Evolutionary conservation across 441 rosid genomes (phyloP), one percentile per base, ranked within the genome.

Genomic region (Croton laevigatus): DNA sequence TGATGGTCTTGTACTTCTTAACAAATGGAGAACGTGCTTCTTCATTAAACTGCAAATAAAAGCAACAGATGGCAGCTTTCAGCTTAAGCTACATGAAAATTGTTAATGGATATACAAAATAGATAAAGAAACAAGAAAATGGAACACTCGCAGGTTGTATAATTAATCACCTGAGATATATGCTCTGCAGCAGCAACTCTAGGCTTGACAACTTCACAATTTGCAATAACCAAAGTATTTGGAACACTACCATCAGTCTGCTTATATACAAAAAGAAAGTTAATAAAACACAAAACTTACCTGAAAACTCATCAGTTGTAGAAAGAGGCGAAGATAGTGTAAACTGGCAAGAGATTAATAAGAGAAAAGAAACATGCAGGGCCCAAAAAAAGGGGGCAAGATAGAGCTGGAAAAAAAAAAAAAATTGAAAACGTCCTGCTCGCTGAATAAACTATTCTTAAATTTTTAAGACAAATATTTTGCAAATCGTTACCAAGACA

Each of bases 231-330:
- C 73, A 95, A 80, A 55, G 99, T 93, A 80, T 95, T 95, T 65
- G 99, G 99, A 49, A 95, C 99, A 68, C 94, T 95, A 16, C 98
- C 98, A 86, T 95, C 98, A 68, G 99, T 95, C 99, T 95, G 81
- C 22, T 42, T 68, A 74, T 62, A 75, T 23, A 27, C 32, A 74
- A 66, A 49, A 40, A 75, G 60, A 54, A 71, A 48, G 65, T 23
- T 49, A 63, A 57, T 12, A 55, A 76, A 54, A 63, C 67, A 51
- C 40, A 63, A 36, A 22, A 66, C 68, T 10, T 6, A 46, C 22
- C 36, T 48, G 40, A 63, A 65, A 45, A 53, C 22, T 32, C 32
- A 42, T 19, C 10, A 38, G 9, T 27, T 20, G 20, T n/a, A 37
- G 20, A 8, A 7, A 0, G 17, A 62, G 59, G 14, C 55, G 45